Evolutionary conservation across 2,329 filamentous ascomycete species (phyloP).

Genomic region (Ascosphaera apis): DNA sequence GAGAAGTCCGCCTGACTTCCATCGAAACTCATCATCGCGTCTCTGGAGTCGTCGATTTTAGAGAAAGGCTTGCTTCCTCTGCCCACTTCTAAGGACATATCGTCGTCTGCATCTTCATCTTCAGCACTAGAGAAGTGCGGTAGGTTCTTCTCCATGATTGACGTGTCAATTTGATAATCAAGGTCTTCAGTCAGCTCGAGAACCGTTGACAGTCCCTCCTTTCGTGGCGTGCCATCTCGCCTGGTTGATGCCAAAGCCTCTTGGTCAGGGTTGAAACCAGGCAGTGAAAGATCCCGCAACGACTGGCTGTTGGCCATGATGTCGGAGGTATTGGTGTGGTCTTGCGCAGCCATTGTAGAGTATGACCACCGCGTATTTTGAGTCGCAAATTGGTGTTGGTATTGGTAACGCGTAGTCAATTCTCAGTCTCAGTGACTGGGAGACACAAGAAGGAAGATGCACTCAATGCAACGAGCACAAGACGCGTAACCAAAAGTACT

Average conservation of each 20-base stretch:
- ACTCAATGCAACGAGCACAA: no score
- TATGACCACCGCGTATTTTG: no score
- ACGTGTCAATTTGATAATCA: constrained; percentile 23
- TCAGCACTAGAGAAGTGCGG: constrained; percentile 24
- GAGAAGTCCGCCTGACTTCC: constrained; percentile 21
- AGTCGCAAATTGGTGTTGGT: no score
- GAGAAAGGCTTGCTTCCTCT: constrained; percentile 23
- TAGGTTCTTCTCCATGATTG: constrained; percentile 23
- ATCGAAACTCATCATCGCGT: constrained; percentile 25
- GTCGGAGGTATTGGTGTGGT: constrained; percentile 8
- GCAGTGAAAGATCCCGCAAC: constrained; percentile 7
- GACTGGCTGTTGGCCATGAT: constrained; percentile 8
- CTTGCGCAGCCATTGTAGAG: no score
- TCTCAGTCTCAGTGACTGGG: no score
- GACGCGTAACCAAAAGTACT: no score
- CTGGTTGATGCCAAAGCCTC: constrained; percentile 19
- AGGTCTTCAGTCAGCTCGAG: constrained; percentile 10
- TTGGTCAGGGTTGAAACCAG: constrained; percentile 21
- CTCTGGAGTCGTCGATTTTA: constrained; percentile 26
- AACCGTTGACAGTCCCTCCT: constrained; percentile 1
- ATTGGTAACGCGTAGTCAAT: no score
- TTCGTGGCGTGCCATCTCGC: constrained; percentile 4
- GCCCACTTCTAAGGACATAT: constrained; percentile 33
- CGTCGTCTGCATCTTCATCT: constrained; percentile 21
- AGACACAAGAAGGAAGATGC: no score